Conservation (phyloP, 306 rosid species). For the Inga leiocalycina region DNA sequence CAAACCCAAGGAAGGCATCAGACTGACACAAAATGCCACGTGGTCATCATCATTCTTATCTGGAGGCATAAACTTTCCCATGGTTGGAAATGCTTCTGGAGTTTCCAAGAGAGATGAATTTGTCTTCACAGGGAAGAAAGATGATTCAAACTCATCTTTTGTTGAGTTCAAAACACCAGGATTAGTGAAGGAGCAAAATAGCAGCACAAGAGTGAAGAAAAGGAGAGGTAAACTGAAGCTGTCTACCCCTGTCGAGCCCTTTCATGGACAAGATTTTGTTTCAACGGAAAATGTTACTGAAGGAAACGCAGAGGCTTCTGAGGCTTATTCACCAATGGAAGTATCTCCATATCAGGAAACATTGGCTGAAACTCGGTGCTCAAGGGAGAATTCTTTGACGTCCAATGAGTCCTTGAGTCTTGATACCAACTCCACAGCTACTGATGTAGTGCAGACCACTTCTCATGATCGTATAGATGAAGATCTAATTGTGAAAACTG, state of each 20-base stretch:
- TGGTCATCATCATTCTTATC: conserved; percentile 40
- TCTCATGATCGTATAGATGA: conserved; percentile 59
- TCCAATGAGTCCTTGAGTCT: conserved; percentile 58
- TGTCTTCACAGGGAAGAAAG: conserved; percentile 57
- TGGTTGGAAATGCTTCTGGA: conserved; percentile 48
- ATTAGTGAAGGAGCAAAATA: conserved; percentile 49
- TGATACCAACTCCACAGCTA: conserved; percentile 34
- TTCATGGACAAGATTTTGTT: conserved; percentile 52
- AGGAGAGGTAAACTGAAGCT: conserved; percentile 52
- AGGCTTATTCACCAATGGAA: conserved; percentile 85
- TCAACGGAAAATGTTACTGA: conserved; percentile 50
- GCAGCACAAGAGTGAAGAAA: conserved; percentile 56
- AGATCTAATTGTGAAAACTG: conserved; percentile 61
- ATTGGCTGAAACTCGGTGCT: conserved; percentile 45
- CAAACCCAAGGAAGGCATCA: conserved; percentile 37
- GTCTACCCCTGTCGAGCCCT: conserved; percentile 44
- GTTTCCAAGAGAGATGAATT: conserved; percentile 42
- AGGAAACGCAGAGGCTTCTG: conserved; percentile 50
- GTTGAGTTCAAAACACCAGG: conserved; percentile 66
- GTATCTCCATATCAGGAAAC: conserved; percentile 87
- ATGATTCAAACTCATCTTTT: conserved; percentile 42
- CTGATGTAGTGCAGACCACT: conserved; percentile 43
- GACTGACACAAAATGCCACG: conserved; percentile 34
- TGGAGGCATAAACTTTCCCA: conserved; percentile 30
- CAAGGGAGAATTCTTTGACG: conserved; percentile 64